These are phyloP conservation scores for Aspergillus sergii DNA, from an alignment of 2,329 filamentous ascomycete genomes.

Conservation along the genomic window DNA sequence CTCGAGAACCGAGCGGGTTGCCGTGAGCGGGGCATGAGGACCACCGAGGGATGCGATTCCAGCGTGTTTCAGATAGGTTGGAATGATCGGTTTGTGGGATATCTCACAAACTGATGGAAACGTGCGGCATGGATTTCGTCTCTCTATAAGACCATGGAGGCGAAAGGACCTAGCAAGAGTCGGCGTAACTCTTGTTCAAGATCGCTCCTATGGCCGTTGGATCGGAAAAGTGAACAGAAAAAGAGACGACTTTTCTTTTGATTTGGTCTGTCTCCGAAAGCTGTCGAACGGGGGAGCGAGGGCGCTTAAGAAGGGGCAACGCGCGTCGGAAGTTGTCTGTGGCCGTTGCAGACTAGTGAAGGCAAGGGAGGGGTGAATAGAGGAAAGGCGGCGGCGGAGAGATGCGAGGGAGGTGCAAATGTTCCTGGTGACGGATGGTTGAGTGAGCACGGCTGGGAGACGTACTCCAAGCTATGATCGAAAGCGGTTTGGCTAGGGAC, in stretches of 20 bases:
- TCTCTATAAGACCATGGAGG: slow-evolving; percentile 8
- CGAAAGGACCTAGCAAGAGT: slow-evolving; percentile 6
- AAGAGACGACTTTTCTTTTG: background rate
- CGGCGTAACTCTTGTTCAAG: slow-evolving; percentile 4
- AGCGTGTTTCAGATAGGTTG: background rate
- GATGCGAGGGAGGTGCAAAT: slow-evolving; percentile 9
- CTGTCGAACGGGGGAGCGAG: slow-evolving; percentile 3
- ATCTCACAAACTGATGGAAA: slow-evolving; percentile 11
- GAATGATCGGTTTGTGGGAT: slow-evolving; percentile 2
- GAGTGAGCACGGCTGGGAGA: background rate
- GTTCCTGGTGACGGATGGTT: background rate
- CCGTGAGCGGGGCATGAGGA: slow-evolving; percentile 41
- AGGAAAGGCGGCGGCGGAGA: slow-evolving; percentile 6
- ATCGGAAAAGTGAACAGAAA: background rate
- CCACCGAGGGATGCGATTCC: slow-evolving; percentile 6
- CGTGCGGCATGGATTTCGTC: slow-evolving; percentile 16
- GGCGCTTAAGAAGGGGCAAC: slow-evolving; percentile 17
- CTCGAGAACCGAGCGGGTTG: slow-evolving; percentile 40
- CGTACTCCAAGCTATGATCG: background rate
- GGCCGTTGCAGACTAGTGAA: slow-evolving; percentile 17
- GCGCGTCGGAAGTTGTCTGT: slow-evolving; percentile 24
- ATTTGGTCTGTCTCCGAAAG: background rate
- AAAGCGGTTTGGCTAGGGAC: slow-evolving; percentile 2
- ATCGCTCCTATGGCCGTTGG: background rate
- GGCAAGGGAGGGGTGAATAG: slow-evolving; percentile 19